These are phyloP conservation scores for Aspergillus incahuasiensis DNA, from an alignment of 495 filamentous ascomycete genomes.

Conservation along the genomic window DNA sequence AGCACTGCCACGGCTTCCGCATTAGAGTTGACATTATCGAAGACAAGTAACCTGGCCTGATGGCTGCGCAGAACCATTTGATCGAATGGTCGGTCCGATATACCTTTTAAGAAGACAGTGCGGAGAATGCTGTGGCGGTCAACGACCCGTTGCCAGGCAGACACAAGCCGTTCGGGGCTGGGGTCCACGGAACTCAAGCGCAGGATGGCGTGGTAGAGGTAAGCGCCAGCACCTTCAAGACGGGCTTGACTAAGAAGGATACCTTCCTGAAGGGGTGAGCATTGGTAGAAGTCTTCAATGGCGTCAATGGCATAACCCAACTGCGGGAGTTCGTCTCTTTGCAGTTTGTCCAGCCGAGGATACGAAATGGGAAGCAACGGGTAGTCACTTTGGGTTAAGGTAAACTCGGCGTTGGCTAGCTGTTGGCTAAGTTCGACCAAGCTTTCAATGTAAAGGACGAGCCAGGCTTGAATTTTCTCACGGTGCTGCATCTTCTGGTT, in stretches of 20 bases:
- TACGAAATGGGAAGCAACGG: not conserved
- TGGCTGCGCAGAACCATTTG: not conserved
- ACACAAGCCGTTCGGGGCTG: constrained; percentile 25
- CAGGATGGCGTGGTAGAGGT: not conserved
- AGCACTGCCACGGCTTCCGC: not conserved
- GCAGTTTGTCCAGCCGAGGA: not conserved
- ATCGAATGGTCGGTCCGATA: not conserved
- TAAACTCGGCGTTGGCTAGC: not conserved
- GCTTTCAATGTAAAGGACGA: not conserved
- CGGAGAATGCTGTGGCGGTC: constrained; percentile 42
- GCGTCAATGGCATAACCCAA: not conserved
- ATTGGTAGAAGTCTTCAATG: constrained; percentile 24
- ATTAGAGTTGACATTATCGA: not conserved
- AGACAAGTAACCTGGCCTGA: not conserved
- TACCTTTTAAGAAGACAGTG: constrained; percentile 39
- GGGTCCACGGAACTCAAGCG: not conserved
- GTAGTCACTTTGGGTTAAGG: not conserved
- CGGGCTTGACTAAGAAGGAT: constrained; percentile 41
- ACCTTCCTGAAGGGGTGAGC: constrained; percentile 41
- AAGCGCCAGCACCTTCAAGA: constrained; percentile 20
- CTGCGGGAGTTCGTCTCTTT: not conserved
- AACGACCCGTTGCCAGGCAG: constrained; percentile 49
- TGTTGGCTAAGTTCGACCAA: not conserved
- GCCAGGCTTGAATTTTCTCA: not conserved
- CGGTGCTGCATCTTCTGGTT: not conserved